Evolutionary conservation across 768 basidiomycete genomes (phyloP), one percentile per base, ranked within the genome.

Genomic region (Lentinula edodes): DNA sequence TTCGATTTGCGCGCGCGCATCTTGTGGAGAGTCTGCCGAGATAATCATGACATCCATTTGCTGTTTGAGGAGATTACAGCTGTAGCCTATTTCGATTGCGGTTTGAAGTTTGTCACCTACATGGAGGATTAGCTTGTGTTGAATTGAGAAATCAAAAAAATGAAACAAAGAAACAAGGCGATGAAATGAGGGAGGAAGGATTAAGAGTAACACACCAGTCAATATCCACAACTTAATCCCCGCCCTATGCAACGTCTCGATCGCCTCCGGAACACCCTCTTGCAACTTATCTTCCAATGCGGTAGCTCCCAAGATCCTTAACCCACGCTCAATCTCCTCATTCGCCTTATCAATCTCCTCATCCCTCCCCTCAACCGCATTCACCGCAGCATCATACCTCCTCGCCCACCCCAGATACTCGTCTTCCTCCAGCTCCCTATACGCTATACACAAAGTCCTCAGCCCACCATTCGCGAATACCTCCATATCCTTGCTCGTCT

Each of bases 191-290:
- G 7, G 38, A 39, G 13, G 13, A 13, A 39, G 38, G 13, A 50
- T 46, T 23, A 46, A 46, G 57, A 57, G 39, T 6, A 38, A 71
- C 75, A 39, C 61, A 90, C 91, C 95, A 39, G 96, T 98, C 53
- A 98, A 76, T 72, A 98, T 96, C 96, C 96, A 99, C 2, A 99
- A 73, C 75, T 98, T 99, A 78, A 99, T 97, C 12, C 96, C 96
- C 1, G 96, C 96, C 34, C 83, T 79, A 68, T 97, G 94, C 16
- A 99, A 79, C 60, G 82, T 88, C 66, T 93, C 94, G 65, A 99
- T 98, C 1, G 96, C 90, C 61, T 97, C 95, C 0, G 96, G 96
- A 0, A 99, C 96, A 10, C 96, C 96, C 69, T 91, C 93, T 69
- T 99, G 96, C 63, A 98, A 76, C 77, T 98, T 97, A 74, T 99